These are phyloP conservation scores for Boletus sp. DNA, from an alignment of 1,284 basidiomycete genomes.

Conservation along the genomic window DNA sequence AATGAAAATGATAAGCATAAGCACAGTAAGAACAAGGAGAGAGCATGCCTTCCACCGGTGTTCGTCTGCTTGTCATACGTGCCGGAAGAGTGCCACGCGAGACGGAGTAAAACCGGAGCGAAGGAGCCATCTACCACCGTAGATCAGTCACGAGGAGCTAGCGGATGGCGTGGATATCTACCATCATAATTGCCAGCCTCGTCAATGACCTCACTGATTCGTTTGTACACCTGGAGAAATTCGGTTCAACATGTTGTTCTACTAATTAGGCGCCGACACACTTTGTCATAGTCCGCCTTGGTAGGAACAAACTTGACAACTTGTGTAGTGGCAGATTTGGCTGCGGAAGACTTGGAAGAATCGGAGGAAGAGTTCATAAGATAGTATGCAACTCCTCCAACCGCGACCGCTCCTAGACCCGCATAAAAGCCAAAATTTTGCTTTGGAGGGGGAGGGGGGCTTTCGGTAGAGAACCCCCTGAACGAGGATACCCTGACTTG, in stretches of 20 bases:
- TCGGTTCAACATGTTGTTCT: background rate
- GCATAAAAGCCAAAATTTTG: conserved; percentile 53
- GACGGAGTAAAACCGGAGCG: conserved; percentile 86
- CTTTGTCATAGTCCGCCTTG: conserved; percentile 85
- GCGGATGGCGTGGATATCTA: conserved; percentile 33
- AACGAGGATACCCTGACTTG: conserved; percentile 35
- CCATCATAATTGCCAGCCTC: conserved; percentile 78
- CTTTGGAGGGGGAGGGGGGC: conserved; percentile 40
- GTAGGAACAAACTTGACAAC: conserved; percentile 62
- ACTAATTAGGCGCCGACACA: conserved; percentile 23
- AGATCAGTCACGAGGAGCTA: conserved; percentile 1
- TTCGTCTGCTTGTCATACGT: conserved; percentile 86
- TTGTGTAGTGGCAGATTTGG: conserved; percentile 60
- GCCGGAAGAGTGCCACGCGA: conserved; percentile 92
- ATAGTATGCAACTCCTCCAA: conserved; percentile 54
- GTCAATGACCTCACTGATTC: conserved; percentile 73
- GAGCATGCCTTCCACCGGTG: conserved; percentile 78
- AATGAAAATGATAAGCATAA: conserved; percentile 1
- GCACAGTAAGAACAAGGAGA: background rate
- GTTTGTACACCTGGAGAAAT: conserved; percentile 74
- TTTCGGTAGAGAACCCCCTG: conserved; percentile 57
- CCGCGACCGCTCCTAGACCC: conserved; percentile 48
- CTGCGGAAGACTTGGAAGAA: conserved; percentile 45
- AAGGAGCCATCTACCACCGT: conserved; percentile 77
- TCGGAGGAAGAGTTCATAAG: conserved; percentile 45